Evolutionary conservation across 257 asterid genomes (phyloP).

Genomic region (Gentiana dahurica): DNA sequence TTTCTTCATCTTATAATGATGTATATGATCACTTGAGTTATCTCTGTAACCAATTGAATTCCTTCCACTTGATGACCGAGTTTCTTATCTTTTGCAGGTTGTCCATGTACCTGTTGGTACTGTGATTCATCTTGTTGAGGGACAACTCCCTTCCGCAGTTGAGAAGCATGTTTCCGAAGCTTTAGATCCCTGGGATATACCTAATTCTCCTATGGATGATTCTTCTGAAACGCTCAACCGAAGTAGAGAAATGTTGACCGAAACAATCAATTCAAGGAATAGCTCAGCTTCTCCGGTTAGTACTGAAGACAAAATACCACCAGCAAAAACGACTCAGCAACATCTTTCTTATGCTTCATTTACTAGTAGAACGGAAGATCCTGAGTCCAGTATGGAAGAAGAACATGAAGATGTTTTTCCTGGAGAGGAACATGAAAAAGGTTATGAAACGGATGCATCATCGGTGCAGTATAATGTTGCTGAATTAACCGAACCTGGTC

Average conservation of each 20-base stretch:
- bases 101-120: constrained; percentile 87
- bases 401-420: constrained; percentile 22
- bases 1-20: constrained; percentile 2
- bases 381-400: constrained; percentile 19
- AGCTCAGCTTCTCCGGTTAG: neutral
- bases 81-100: constrained; percentile 35
- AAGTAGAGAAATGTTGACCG: constrained; percentile 11
- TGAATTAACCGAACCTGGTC: constrained; percentile 76
- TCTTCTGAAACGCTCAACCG: constrained; percentile 25
- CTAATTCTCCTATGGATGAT: constrained; percentile 43
- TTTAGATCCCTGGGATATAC: constrained; percentile 86
- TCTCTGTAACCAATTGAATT: constrained; percentile 2
- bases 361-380: constrained; percentile 2
- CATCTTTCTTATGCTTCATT: constrained; percentile 12
- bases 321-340: constrained; percentile 4
- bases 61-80: constrained; percentile 4
- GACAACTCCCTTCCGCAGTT: constrained; percentile 62
- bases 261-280: constrained; percentile 1
- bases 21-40: constrained; percentile 8
- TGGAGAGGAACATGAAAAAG: constrained; percentile 36
- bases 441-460: constrained; percentile 22
- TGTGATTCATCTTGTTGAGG: constrained; percentile 69
- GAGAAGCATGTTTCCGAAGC: constrained; percentile 48
- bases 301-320: neutral
- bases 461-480: constrained; percentile 51